Evolutionary conservation across 768 basidiomycete genomes (phyloP), one percentile per base, ranked within the genome.

Genomic region (Suillus occidentalis): DNA sequence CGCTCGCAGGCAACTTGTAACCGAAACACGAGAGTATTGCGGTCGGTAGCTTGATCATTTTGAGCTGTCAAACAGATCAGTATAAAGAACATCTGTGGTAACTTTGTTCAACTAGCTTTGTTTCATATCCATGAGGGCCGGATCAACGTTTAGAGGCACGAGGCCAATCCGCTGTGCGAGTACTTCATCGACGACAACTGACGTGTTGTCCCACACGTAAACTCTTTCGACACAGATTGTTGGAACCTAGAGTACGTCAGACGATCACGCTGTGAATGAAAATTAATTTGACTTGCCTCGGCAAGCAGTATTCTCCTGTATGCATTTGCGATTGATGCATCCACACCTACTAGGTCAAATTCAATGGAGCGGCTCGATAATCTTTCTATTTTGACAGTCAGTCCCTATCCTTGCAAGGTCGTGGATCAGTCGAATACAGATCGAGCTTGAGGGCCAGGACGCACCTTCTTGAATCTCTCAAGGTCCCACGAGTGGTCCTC

Each of bases 241-340:
- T 0, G 97, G 97, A 0, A 98, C 92, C 95, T 96, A 71, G 25
- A 43, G 57, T 20, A 18, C 2, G 61, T 66, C 63, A 64, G 42
- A 50, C 1, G 61, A 39, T 56, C 14, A 53, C 39, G 43, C 65
- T 12, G 37, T 62, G 45, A 20, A 28, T 43, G 49, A 10, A 18
- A 6, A 22, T 16, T 43, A 61, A 6, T 61, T 6, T 40, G 37
- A 76, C 86, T 61, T 64, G 95, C 96, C 85, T 99, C 97, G 12
- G 97, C 91, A 56, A 99, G 92, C 74, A 98, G 83, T 62, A 97
- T 94, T 63, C 97, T 84, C 34, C 97, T 84, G 68, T 97, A 87
- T 0, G 97, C 95, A 76, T 99, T 99, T 37, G 97, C 95, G 65
- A 99, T 92, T 18, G 94, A 92, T 0, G 97, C 93, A 75, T 99